These are phyloP conservation scores for Clonostachys byssicola DNA, from an alignment of 2,329 filamentous ascomycete species.

Conservation along the genomic window DNA sequence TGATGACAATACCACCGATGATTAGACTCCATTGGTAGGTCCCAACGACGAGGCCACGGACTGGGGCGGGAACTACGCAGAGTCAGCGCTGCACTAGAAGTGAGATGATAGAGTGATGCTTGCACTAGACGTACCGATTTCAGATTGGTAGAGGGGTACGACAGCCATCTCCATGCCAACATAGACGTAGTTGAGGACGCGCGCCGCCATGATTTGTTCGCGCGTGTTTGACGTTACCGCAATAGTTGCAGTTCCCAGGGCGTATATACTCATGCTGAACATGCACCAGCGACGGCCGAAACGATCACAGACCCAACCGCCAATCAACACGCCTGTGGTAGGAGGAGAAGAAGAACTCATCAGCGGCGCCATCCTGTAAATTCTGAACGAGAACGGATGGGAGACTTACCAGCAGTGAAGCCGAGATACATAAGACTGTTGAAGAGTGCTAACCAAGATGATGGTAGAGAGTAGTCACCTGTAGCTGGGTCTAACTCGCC, in stretches of 20 bases:
- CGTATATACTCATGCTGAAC: slow-evolving; percentile 15
- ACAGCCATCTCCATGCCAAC: slow-evolving; percentile 55
- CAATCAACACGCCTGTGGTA: background rate
- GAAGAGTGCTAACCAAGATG: background rate
- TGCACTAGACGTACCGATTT: background rate
- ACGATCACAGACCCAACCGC: slow-evolving; percentile 31
- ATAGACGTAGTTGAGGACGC: slow-evolving; percentile 53
- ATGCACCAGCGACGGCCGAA: slow-evolving; percentile 52
- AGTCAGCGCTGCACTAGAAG: slow-evolving; percentile 42
- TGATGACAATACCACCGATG: slow-evolving; percentile 43
- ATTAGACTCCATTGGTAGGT: slow-evolving; percentile 57
- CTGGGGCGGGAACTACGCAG: slow-evolving; percentile 55
- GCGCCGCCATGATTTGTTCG: slow-evolving; percentile 37
- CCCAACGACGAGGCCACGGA: slow-evolving; percentile 53
- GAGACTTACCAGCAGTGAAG: background rate
- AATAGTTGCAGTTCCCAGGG: slow-evolving; percentile 45
- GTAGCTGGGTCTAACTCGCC: slow-evolving; percentile 6
- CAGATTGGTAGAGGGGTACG: slow-evolving; percentile 52
- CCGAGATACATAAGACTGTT: slow-evolving; percentile 1
- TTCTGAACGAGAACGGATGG: background rate
- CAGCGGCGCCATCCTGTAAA: no score
- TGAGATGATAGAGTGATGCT: no score
- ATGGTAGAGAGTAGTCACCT: background rate
- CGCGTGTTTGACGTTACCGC: background rate
- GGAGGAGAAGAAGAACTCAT: background rate